These are phyloP conservation scores for Oryza meyeriana DNA, from an alignment of 176 grass and related monocot genomes.

Conservation along the genomic window DNA sequence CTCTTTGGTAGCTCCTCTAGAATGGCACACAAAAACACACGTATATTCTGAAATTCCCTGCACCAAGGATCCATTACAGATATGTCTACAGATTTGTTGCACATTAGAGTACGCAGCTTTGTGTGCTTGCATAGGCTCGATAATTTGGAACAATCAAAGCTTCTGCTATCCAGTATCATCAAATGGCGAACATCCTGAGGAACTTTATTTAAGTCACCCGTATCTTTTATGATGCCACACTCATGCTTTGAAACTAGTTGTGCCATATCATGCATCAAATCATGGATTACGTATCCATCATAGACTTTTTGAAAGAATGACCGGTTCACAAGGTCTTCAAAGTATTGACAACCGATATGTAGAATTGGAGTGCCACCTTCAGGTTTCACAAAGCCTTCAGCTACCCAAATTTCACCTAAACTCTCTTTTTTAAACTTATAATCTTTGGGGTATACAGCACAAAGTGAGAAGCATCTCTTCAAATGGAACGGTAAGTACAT, in stretches of 20 bases:
- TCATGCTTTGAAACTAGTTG: conserved; percentile 28
- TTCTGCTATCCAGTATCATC: background rate
- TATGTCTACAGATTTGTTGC: background rate
- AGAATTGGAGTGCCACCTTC: background rate
- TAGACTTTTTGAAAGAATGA: background rate
- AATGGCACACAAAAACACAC: background rate
- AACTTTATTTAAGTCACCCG: accelerated
- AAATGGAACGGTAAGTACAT: conserved; percentile 34
- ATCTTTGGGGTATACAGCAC: conserved; percentile 41
- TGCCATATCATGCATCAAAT: conserved; percentile 43
- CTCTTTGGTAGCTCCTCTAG: background rate
- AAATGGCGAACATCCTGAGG: background rate
- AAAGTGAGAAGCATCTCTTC: conserved; percentile 48
- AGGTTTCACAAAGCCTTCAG: background rate
- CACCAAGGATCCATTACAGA: background rate
- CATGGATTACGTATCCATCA: conserved; percentile 32
- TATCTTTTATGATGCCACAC: background rate
- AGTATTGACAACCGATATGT: background rate
- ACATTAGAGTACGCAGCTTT: background rate
- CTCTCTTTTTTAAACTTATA: background rate
- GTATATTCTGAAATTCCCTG: accelerated
- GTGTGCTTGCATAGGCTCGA: background rate
- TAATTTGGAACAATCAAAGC: background rate
- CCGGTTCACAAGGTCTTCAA: background rate
- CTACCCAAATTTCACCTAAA: background rate